Evolutionary conservation across 306 rosid genomes (phyloP).

Genomic region (Erythrophleum fordii): DNA sequence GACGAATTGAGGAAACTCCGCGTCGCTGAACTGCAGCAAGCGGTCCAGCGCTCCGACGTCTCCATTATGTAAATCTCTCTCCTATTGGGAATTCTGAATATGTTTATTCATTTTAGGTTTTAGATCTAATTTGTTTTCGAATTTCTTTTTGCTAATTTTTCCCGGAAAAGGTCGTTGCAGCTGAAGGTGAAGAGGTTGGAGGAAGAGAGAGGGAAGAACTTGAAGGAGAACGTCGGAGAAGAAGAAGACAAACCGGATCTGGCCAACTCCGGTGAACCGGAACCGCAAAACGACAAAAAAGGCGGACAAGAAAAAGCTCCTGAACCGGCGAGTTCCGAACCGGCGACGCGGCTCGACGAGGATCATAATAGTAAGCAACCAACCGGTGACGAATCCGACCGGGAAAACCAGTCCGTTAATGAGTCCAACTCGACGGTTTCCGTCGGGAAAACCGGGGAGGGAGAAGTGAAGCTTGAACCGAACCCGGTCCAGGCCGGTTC

Average conservation of each 20-base stretch:
- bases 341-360: constrained; percentile 41
- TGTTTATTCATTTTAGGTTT: constrained; percentile 28
- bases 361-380: constrained; percentile 37
- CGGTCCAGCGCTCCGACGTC: constrained; percentile 65
- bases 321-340: constrained; percentile 46
- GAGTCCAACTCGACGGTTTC: constrained; percentile 86
- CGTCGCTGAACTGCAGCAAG: constrained; percentile 70
- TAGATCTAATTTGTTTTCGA: constrained; percentile 48
- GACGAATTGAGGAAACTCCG: constrained; percentile 69
- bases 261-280: constrained; percentile 40
- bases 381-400: constrained; percentile 65
- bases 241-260: constrained; percentile 67
- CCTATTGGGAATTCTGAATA: neutral
- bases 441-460: constrained; percentile 49
- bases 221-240: constrained; percentile 43
- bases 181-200: constrained; percentile 70
- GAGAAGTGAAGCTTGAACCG: constrained; percentile 30
- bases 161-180: constrained; percentile 68
- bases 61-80: constrained; percentile 58
- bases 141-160: neutral
- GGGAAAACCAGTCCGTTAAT: constrained; percentile 77
- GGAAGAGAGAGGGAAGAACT: constrained; percentile 50
- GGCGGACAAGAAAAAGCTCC: constrained; percentile 43
- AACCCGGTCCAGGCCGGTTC: constrained; percentile 37
- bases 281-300: constrained; percentile 55